A percentile compares a stretch with the other conserved stretches of the same genome.
Conservation (phyloP, 495 filamentous ascomycete genomes). For the Penicillium malachiteum region DNA sequence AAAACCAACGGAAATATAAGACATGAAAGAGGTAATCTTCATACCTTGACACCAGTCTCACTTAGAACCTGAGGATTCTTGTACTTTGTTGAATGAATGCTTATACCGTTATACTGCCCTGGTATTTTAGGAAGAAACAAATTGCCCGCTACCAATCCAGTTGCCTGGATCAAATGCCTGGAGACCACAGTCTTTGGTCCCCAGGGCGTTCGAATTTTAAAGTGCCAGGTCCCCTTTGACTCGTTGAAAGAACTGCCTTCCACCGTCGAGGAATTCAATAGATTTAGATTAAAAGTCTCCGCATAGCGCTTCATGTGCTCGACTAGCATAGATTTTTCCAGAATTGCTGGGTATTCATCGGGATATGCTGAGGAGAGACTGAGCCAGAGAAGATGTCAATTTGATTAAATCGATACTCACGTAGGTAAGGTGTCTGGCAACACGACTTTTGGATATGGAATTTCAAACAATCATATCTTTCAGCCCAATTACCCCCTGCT, state of each 20-base stretch:
- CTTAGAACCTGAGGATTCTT: neutral
- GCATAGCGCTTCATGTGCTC: neutral
- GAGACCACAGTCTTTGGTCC: neutral
- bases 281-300: neutral
- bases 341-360: neutral
- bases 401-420: neutral
- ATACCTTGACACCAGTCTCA: neutral
- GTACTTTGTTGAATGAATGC: neutral
- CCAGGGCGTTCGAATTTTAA: neutral
- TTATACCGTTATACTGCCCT: neutral
- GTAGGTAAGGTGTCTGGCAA: neutral
- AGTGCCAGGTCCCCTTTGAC: neutral
- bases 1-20: too few relatives aligned
- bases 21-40: neutral
- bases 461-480: neutral
- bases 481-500: neutral
- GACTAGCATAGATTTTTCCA: neutral
- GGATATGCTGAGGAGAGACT: neutral
- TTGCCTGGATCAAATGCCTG: neutral
- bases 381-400: too few relatives aligned
- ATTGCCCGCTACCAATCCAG: neutral
- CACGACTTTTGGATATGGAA: neutral
- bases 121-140: neutral
- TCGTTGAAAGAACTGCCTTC: neutral
- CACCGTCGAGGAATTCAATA: neutral